Evolutionary conservation across 495 filamentous ascomycete genomes (phyloP), one percentile per base, ranked within the genome.

Genomic region (Sordaria brevicollis): DNA sequence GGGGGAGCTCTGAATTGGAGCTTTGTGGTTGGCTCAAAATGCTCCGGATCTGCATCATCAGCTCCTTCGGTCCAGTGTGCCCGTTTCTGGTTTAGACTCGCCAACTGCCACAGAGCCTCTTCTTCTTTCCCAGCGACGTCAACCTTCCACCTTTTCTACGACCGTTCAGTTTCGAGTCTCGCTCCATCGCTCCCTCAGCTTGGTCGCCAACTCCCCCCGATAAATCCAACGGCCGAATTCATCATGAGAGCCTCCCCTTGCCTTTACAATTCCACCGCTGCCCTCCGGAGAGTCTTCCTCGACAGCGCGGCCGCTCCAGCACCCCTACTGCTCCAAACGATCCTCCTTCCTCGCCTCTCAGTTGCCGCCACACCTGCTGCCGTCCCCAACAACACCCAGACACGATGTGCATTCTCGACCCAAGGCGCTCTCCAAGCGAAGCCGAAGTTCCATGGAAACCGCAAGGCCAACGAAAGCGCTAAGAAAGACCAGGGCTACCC

Each of bases 281-380:
- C 80, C 74, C 77, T 84, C 13, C 78, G 79, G 19, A 73, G 75
- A 54, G 76, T 83, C 6, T 81, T 84, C 65, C 49, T 84, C 37
- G 71, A 74, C 65, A 74, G 71, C 68, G 71, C 73, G n/a, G 21
- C 41, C 37, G 36, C 25, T 6, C 57, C 57, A 34, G 35, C 25
- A 15, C 68, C 41, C 34, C 67, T 77, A n/a, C 72, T 62, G 13
- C 74, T 70, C 41, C 35, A 62, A 25, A 31, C 49, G 15, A 17
- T 74, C 54, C 54, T 76, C 21, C 29, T 76, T 0, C 75, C 76
- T 4, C 49, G 49, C 49, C 49, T 62, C 49, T 62, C 31, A 68
- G 41, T 4, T 72, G 29, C 31, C 65, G 17, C 17, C 33, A 3
- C 31, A 57, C 8, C 15, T 13, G 6, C 67, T 41, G 21, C 38